Conservation (phyloP, 306 rosid species). For the Quillaja saponaria region DNA sequence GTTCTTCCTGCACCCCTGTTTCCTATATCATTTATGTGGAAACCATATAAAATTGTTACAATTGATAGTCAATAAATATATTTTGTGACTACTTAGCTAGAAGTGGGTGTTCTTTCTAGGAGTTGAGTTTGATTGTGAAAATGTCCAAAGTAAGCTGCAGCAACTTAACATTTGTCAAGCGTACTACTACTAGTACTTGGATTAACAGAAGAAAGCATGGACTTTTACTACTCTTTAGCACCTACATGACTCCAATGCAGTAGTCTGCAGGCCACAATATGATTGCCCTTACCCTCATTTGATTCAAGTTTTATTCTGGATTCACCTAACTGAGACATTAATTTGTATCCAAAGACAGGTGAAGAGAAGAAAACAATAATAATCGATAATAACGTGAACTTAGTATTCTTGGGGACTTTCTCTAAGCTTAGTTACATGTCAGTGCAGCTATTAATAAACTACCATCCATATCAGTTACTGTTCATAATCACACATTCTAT, state of each 20-base stretch:
- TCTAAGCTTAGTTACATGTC: background rate
- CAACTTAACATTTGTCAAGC: too few species aligned
- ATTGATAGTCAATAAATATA: constrained; percentile 2
- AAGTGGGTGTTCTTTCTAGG: background rate
- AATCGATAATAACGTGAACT: too few species aligned
- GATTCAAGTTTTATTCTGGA: too few species aligned
- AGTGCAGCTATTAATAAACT: background rate
- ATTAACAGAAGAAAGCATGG: background rate
- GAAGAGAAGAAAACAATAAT: too few species aligned
- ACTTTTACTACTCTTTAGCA: background rate
- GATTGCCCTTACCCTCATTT: too few species aligned
- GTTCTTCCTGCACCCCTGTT: constrained; percentile 55
- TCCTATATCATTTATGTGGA: constrained; percentile 41
- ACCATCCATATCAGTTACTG: background rate
- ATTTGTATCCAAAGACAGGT: too few species aligned
- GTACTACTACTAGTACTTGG: background rate
- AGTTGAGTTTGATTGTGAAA: background rate
- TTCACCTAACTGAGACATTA: too few species aligned
- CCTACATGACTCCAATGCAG: background rate
- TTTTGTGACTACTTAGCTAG: background rate
- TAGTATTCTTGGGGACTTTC: too few species aligned
- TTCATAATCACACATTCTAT: constrained; percentile 4
- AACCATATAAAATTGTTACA: background rate
- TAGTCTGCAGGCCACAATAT: background rate
- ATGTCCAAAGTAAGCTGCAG: background rate